These are phyloP conservation scores for Limonium bicolor DNA, from an alignment of 148 eudicot genomes.

Conservation along the genomic window DNA sequence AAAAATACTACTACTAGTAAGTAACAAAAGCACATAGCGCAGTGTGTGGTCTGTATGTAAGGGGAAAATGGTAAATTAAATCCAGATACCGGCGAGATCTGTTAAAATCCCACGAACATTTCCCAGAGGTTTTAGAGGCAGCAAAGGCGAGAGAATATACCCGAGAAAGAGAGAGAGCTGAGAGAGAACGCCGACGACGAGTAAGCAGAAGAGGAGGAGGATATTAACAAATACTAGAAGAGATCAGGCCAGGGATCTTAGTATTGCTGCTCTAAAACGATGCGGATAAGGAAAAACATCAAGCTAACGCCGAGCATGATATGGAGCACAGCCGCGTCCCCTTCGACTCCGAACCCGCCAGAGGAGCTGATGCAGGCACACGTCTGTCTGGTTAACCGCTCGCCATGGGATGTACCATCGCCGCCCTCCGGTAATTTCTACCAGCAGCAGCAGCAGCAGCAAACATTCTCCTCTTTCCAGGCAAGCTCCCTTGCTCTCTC, in stretches of 20 bases:
- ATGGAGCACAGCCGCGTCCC: constrained; percentile 3
- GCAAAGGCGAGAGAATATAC: too few species aligned
- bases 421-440: background rate
- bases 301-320: constrained; percentile 8
- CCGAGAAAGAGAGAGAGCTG: too few species aligned
- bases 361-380: constrained; percentile 6
- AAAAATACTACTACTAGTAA: too few species aligned
- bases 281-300: constrained; percentile 9
- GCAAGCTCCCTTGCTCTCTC: background rate
- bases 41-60: too few species aligned
- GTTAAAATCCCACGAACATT: too few species aligned
- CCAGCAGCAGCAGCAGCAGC: background rate
- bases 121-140: too few species aligned
- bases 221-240: too few species aligned
- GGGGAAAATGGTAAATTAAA: too few species aligned
- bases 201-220: background rate
- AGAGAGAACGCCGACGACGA: background rate
- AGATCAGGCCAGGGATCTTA: background rate
- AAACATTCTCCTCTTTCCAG: background rate
- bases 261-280: background rate
- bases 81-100: too few species aligned
- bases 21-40: too few species aligned
- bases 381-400: constrained; percentile 10
- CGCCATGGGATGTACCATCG: constrained; percentile 4
- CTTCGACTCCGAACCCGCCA: constrained; percentile 6